Evolutionary conservation across 2,329 filamentous ascomycete genomes (phyloP).

Genomic region (Pseudogymnoascus sp.): DNA sequence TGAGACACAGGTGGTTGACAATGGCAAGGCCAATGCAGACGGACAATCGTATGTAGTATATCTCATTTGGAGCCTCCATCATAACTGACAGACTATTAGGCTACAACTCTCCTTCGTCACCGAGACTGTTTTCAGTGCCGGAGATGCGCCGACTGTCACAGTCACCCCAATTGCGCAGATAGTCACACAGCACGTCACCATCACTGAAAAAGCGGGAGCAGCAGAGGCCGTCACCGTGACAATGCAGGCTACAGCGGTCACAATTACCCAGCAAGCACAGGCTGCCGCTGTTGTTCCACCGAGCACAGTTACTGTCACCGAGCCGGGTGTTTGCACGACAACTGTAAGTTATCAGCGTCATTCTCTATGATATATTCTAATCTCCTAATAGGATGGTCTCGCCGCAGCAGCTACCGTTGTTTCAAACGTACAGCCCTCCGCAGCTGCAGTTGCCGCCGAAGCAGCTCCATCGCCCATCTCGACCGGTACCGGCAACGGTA

Average conservation of each 20-base stretch:
- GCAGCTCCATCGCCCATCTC: neutral
- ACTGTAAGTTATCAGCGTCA: neutral
- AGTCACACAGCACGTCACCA: constrained; percentile 18
- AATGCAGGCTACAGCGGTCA: neutral
- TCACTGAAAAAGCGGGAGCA: constrained; percentile 12
- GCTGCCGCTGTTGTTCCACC: neutral
- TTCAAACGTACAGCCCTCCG: neutral
- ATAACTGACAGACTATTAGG: neutral
- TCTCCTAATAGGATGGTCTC: neutral
- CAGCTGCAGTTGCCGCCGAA: neutral
- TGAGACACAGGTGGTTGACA: neutral
- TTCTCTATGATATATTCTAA: neutral
- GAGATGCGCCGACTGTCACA: constrained; percentile 29
- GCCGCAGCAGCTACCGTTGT: neutral
- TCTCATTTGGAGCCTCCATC: neutral
- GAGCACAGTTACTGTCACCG: constrained; percentile 1
- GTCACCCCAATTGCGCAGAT: constrained; percentile 29
- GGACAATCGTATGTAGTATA: neutral
- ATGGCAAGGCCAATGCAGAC: neutral
- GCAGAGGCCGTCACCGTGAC: constrained; percentile 8
- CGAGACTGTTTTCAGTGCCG: constrained; percentile 28
- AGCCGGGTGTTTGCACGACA: neutral
- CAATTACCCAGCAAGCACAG: constrained; percentile 4
- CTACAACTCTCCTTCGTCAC: constrained; percentile 32
- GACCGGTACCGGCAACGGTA: neutral